Evolutionary conservation across 164 flowering plant genomes (phyloP), one percentile per base, ranked within the genome.

Genomic region (Dillenia suffruticosa): DNA sequence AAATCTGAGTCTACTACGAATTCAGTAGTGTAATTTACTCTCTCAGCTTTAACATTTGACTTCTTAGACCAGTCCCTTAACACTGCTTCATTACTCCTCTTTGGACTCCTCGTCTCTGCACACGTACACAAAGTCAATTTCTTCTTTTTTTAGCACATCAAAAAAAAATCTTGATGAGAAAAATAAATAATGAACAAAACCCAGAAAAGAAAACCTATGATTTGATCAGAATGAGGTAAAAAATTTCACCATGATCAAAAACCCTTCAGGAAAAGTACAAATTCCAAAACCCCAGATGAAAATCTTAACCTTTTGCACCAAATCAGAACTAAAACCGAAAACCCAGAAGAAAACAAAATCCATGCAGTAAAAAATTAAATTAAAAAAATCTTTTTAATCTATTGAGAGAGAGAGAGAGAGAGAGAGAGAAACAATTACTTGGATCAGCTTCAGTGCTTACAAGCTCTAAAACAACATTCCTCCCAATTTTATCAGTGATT

Each of bases 1-100:
- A 94, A 94, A 51, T 71, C 71, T 1, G 98, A 79, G 57, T 81
- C 82, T 63, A 94, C 87, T 0, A n/a, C 24, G 62, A 94, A 86
- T 10, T 94, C 97, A 4, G 89, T 90, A 8, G 75, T 78, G 80
- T 89, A 91, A 44, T 77, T 70, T 2, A 91, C 97, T 52, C 82
- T 74, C 69, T 91, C 96, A 0, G 91, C 73, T 68, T 76, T 73
- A 17, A 77, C 62, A 17, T 79, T 89, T 24, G 80, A 66, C 66
- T 91, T 94, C 84, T 94, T 75, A 1, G 83, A 77, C 98, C 98
- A 93, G 70, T 87, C 96, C 66, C 66, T 82, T 5, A 93, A 48
- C 47, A 69, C 91, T 9, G 85, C 88, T 63, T 74, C 75, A 8
- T 56, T 82, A 75, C 96, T 93, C 60, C 44, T 87, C 85, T 85